Conservation (phyloP, 2,329 filamentous ascomycete species). For the Aureobasidium uvarum region DNA sequence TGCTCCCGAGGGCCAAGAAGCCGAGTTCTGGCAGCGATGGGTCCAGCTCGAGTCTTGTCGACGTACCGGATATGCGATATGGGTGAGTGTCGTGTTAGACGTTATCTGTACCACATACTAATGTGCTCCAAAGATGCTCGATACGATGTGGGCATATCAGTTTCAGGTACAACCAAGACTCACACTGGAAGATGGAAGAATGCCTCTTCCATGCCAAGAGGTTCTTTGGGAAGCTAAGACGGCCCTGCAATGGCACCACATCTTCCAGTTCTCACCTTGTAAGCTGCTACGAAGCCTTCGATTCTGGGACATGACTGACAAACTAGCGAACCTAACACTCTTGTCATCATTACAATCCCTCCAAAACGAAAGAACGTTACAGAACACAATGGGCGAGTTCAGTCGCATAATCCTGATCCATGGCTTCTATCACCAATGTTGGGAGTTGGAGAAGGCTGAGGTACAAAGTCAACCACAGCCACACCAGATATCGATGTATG, state of each 20-base stretch:
- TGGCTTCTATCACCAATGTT: conserved; percentile 51
- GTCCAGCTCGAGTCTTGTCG: conserved; percentile 28
- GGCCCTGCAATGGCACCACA: conserved; percentile 32
- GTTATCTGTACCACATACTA: neutral
- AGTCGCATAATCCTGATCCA: conserved; percentile 51
- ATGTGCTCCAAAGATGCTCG: conserved; percentile 27
- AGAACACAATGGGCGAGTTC: conserved; percentile 49
- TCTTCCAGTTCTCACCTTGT: conserved; percentile 26
- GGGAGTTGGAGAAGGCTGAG: conserved; percentile 48
- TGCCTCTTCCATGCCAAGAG: conserved; percentile 35
- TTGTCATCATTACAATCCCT: conserved; percentile 47
- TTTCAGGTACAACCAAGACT: conserved; percentile 29
- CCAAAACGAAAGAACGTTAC: conserved; percentile 51
- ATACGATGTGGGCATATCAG: conserved; percentile 32
- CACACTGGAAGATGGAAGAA: conserved; percentile 28
- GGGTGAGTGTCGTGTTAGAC: conserved; percentile 20
- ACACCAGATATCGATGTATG: conserved; percentile 45
- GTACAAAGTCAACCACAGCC: neutral
- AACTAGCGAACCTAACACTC: conserved; percentile 37
- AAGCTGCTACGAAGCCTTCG: neutral
- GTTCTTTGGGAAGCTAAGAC: conserved; percentile 33
- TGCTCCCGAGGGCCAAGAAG: conserved; percentile 11
- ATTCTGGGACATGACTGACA: neutral
- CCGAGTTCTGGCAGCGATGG: conserved; percentile 30
- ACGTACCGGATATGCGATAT: conserved; percentile 32